Base-by-base conservation (phyloP, 2,329 filamentous ascomycete genomes). In the Colletotrichum sp. region DNA sequence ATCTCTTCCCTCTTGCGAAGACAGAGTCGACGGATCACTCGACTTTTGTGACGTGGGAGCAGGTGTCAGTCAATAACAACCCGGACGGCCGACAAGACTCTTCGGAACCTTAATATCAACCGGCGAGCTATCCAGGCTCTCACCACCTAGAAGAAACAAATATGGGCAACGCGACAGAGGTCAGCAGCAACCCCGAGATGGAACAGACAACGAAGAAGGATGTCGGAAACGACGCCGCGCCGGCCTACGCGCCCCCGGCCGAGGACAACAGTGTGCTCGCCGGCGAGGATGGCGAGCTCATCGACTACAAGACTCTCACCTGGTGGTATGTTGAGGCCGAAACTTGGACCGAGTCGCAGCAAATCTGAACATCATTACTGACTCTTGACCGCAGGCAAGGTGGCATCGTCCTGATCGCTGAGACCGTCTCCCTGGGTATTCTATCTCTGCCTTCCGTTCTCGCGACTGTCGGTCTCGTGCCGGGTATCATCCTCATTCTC, bases 391-490 rank as follows among this genome's bases (percentile, higher is more conserved):
- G n/a, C 59, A 86, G 86, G 86, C 86, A 88, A 82, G 87, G 86
- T 39, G 85, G 85, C 4, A 83, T 87, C 28, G 83, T 88, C 59
- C 78, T 88, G 72, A 85, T 88, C 67, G 86, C 86, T 16, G 86
- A 88, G 72, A 87, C 86, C 3, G 85, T 88, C 72, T 87, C 85
- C 1, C 84, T 88, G n/a, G 87, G 87, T 1, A 87, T 88, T 82
- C 94, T 95, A 86, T 95, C 93, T 1, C 94, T 95, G 77, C 94
- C 94, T 1, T 94, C 92, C 81, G 95, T 94, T 0, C 92, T 95
- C 81, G 93, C 94, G 4, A 86, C 93, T 15, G 88, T 95, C 59
- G 94, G 94, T 6, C 88, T 95, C 16, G 92, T 93, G 3, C 94
- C 94, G 0, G 94, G 94, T n/a, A 85, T 96, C 71, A 90, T 95